These are phyloP conservation scores for Sanguinoderma infundibulare DNA, from an alignment of 1,284 basidiomycete species.

Conservation along the genomic window DNA sequence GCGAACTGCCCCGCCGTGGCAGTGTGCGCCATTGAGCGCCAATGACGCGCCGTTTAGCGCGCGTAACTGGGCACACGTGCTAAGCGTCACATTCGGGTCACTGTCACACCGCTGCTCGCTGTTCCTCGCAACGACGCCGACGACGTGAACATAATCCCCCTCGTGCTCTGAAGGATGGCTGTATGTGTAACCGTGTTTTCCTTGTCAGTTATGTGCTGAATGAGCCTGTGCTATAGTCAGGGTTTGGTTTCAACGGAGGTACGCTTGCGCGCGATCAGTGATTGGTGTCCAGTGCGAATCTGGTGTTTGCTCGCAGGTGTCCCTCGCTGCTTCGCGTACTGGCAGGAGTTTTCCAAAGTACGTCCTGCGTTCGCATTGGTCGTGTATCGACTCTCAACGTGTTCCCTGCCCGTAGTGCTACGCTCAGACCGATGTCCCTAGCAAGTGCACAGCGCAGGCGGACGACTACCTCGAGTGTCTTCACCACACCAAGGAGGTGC, in stretches of 20 bases:
- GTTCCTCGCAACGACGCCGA: conserved; percentile 4
- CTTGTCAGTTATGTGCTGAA: not conserved
- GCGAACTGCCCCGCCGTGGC: conserved; percentile 5
- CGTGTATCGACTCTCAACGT: not conserved
- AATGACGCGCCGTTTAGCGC: not conserved
- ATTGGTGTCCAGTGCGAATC: conserved; percentile 8
- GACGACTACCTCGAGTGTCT: conserved; percentile 96
- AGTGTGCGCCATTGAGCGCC: not conserved
- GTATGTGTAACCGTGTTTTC: conserved; percentile 34
- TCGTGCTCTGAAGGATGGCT: conserved; percentile 37
- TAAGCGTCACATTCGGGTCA: conserved; percentile 3
- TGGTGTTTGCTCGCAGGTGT: conserved; percentile 56
- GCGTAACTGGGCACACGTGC: not conserved
- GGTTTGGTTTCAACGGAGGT: conserved; percentile 74
- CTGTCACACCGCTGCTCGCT: conserved; percentile 9
- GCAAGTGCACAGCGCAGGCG: conserved; percentile 73
- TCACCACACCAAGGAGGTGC: conserved; percentile 90
- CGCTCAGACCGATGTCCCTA: conserved; percentile 78
- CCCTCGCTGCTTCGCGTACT: conserved; percentile 90
- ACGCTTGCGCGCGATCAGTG: conserved; percentile 24
- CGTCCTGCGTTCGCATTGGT: conserved; percentile 13
- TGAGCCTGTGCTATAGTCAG: conserved; percentile 40
- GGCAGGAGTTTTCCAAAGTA: conserved; percentile 91
- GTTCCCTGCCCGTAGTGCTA: conserved; percentile 72
- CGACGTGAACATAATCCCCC: conserved; percentile 4